A percentile compares a stretch with the other conserved stretches of the same genome.
phyloP scores from a whole-genome alignment of 768 basidiomycete species.

The Boletales sp. region DNA sequence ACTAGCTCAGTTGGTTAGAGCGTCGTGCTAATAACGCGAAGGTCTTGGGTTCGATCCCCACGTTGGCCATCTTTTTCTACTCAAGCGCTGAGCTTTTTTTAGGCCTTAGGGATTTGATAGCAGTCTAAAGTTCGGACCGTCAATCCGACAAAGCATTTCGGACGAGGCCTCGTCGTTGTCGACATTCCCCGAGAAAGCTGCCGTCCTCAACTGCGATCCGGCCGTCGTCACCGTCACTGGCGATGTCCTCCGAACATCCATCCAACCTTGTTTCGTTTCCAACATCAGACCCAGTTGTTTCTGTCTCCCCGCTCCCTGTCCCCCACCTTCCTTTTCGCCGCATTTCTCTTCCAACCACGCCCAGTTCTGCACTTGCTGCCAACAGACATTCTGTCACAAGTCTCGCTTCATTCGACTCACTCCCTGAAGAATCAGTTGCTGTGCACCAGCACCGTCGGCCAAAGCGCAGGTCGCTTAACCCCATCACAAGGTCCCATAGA shows the following conservation, averaged over 20 bases:
- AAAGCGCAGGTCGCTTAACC: slow-evolving; percentile 35
- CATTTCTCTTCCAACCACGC: slow-evolving; percentile 55
- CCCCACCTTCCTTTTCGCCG: slow-evolving; percentile 60
- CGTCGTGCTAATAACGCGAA: slow-evolving; percentile 35
- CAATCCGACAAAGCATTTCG: slow-evolving; percentile 3
- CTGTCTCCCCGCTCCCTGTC: slow-evolving; percentile 32
- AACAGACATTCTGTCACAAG: slow-evolving; percentile 68
- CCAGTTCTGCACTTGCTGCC: slow-evolving; percentile 35
- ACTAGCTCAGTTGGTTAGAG: slow-evolving; percentile 34
- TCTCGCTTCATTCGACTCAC: slow-evolving; percentile 70
- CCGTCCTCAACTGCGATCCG: slow-evolving; percentile 8
- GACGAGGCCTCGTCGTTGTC: neutral
- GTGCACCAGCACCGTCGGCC: slow-evolving; percentile 28
- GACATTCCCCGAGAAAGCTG: neutral
- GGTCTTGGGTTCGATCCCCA: slow-evolving; percentile 80
- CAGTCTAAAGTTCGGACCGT: slow-evolving; percentile 22
- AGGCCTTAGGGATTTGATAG: slow-evolving; percentile 16
- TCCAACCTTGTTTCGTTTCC: slow-evolving; percentile 30
- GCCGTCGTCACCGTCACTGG: slow-evolving; percentile 10
- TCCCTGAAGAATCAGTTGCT: slow-evolving; percentile 45
- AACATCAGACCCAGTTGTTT: slow-evolving; percentile 22
- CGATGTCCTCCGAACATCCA: slow-evolving; percentile 16
- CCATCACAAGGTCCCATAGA: slow-evolving; percentile 18
- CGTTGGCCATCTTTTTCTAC: slow-evolving; percentile 48
- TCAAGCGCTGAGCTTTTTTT: slow-evolving; percentile 5